Conservation (phyloP, 805 yeast species). For the Candida argentea region DNA sequence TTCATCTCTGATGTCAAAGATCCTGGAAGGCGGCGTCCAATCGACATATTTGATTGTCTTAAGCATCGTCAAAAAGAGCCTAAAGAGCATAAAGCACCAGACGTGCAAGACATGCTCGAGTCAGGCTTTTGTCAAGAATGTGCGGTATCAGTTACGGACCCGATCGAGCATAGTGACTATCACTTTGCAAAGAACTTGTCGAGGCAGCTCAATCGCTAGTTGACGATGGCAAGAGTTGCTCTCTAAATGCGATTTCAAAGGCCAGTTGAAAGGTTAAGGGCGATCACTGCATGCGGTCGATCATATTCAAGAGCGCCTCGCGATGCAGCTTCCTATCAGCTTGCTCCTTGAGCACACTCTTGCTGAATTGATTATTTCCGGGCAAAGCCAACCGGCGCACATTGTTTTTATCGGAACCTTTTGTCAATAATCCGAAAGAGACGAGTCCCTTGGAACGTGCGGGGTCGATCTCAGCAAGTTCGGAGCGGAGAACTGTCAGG, state of each 20-base stretch:
- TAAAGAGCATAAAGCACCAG: neutral
- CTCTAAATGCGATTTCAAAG: neutral
- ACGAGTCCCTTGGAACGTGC: conserved; percentile 9
- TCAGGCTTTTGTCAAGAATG: conserved; percentile 19
- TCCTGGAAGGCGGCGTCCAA: no score
- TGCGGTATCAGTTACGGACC: conserved; percentile 16
- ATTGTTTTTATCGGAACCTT: conserved; percentile 36
- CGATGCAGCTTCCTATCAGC: conserved; percentile 42
- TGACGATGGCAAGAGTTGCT: neutral
- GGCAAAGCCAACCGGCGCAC: conserved; percentile 43
- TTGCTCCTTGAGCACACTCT: conserved; percentile 40
- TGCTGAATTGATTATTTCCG: conserved; percentile 41
- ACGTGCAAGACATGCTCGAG: conserved; percentile 10
- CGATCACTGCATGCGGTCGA: conserved; percentile 27
- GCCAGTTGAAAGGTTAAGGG: neutral
- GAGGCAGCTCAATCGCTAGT: conserved; percentile 22
- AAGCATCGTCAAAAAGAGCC: conserved; percentile 1
- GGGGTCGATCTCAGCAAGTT: neutral
- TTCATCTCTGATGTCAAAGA: no score
- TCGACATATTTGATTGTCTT: no score
- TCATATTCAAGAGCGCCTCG: conserved; percentile 47
- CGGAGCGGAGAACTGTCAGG: conserved; percentile 2
- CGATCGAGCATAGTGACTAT: conserved; percentile 43
- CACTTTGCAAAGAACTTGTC: conserved; percentile 45
- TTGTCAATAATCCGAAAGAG: conserved; percentile 47